These are phyloP conservation scores for Cucumis sativus DNA, from an alignment of 306 rosid genomes.

Conservation along the genomic window DNA sequence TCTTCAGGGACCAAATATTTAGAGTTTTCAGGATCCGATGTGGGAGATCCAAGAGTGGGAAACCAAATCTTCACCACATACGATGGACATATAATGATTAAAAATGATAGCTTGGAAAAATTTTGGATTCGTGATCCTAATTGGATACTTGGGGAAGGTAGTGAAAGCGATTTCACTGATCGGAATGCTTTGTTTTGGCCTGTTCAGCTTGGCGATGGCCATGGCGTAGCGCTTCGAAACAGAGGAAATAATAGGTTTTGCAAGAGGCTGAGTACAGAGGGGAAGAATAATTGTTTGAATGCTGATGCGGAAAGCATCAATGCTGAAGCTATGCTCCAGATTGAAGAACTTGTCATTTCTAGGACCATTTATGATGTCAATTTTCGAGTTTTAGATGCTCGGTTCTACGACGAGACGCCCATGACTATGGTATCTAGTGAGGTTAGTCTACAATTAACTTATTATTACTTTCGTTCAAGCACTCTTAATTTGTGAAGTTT, in stretches of 20 bases:
- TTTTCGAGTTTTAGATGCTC: not conserved
- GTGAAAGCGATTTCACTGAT: not conserved
- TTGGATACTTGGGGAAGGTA: not conserved
- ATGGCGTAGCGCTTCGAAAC: not conserved
- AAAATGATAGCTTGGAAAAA: not conserved
- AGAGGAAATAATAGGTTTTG: not conserved
- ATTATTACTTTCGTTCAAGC: too few species aligned
- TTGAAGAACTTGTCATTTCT: not conserved
- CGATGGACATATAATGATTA: not conserved
- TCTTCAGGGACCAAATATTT: not conserved
- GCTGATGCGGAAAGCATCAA: not conserved
- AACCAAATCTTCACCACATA: not conserved
- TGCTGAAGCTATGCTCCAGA: not conserved
- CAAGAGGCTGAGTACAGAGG: not conserved
- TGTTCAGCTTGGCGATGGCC: not conserved
- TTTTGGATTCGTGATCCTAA: slow-evolving; percentile 4
- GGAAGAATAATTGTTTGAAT: not conserved
- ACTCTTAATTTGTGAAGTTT: too few species aligned
- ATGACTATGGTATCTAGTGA: not conserved
- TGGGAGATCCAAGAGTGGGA: not conserved
- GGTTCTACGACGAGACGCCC: not conserved
- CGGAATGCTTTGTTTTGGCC: not conserved
- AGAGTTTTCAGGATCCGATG: not conserved
- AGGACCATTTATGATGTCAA: slow-evolving; percentile 2
- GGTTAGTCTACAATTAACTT: slow-evolving; percentile 12